These are phyloP conservation scores for Plasmodium knowlesi DNA, from an alignment of 169 alveolate species.

Conservation along the genomic window DNA sequence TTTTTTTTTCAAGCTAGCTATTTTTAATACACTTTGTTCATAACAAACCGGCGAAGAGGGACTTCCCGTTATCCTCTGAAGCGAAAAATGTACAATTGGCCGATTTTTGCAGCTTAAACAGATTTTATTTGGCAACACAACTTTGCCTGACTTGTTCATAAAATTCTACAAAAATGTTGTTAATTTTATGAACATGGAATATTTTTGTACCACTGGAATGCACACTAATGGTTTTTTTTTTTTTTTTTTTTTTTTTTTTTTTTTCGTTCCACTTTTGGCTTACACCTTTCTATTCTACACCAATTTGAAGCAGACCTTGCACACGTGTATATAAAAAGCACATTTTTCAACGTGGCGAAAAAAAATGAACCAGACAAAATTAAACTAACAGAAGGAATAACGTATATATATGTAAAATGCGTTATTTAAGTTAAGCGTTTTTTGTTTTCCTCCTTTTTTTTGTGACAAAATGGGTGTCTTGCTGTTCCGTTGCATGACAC, in stretches of 20 bases:
- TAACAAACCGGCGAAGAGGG: not conserved
- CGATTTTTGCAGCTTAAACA: not conserved
- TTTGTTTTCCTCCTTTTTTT: not conserved
- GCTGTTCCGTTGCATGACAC: conserved; percentile 12
- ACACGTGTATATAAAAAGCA: conserved; percentile 15
- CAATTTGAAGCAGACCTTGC: conserved; percentile 18
- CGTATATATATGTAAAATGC: not conserved
- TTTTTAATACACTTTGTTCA: not conserved
- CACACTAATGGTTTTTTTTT: not conserved
- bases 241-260: conserved; percentile 35
- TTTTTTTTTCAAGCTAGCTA: not conserved
- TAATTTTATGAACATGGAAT: conserved; percentile 51
- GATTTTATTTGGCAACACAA: not conserved
- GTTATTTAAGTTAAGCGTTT: not conserved
- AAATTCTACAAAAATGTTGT: conserved; percentile 58
- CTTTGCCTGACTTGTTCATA: conserved; percentile 30
- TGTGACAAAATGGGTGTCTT: conserved; percentile 26
- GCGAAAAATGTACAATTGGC: not conserved
- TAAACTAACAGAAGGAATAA: not conserved
- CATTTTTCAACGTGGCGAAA: not conserved
- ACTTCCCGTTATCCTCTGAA: not conserved
- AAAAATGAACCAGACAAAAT: not conserved
- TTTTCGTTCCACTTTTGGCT: not conserved
- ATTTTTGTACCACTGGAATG: not conserved
- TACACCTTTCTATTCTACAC: not conserved